A percentile compares a stretch with the other conserved stretches of the same genome.
Evolutionary conservation across 1,139 yeast species (phyloP).

Genomic region (Waltiozyma sp.): DNA sequence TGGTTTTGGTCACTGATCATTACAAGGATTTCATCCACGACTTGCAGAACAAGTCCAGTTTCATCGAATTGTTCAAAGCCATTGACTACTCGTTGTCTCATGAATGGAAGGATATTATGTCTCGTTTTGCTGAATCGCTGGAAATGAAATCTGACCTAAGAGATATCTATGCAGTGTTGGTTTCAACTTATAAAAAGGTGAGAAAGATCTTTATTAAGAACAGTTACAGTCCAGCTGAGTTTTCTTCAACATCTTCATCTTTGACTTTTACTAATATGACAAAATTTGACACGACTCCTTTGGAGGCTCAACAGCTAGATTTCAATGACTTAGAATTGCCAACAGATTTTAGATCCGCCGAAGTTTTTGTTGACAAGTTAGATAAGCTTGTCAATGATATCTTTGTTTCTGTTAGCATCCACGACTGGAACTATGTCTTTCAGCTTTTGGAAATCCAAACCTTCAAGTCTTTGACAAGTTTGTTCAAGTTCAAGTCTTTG

Average conservation of each 20-base stretch:
- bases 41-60: constrained; percentile 43
- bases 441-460: constrained; percentile 66
- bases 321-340: constrained; percentile 14
- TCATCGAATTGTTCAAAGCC: constrained; percentile 56
- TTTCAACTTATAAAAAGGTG: constrained; percentile 51
- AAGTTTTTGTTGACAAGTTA: constrained; percentile 48
- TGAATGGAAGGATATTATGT: constrained; percentile 57
- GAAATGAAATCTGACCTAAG: constrained; percentile 23
- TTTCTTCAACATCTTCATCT: constrained; percentile 9
- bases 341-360: constrained; percentile 28
- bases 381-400: constrained; percentile 54
- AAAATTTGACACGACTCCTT: not conserved
- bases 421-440: constrained; percentile 73
- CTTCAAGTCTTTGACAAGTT: constrained; percentile 36
- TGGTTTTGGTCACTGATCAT: constrained; percentile 61
- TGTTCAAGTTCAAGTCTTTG: constrained; percentile 43
- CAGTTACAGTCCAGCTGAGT: constrained; percentile 59
- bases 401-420: constrained; percentile 47
- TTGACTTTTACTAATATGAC: not conserved
- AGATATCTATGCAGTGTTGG: constrained; percentile 35
- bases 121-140: constrained; percentile 15
- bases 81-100: constrained; percentile 56
- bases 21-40: constrained; percentile 71
- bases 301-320: constrained; percentile 7
- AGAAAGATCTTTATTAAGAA: constrained; percentile 69